phyloP scores from a whole-genome alignment of 306 rosid genomes.

The Ammopiptanthus mongolicus region DNA sequence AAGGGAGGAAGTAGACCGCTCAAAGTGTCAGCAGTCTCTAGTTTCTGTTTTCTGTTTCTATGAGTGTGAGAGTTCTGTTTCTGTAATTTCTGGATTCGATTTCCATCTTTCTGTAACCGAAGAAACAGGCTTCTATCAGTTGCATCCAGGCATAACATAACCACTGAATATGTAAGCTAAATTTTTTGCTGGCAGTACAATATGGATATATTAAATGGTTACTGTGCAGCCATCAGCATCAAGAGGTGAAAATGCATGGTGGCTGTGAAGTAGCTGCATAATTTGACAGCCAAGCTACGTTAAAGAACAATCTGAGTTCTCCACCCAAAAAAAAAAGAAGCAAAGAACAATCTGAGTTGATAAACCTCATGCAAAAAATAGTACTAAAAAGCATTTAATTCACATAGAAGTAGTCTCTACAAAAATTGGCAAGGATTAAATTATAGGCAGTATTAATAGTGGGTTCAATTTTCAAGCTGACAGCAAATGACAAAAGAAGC shows the following conservation, averaged over 20 bases:
- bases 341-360: background rate
- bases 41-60: too few species aligned
- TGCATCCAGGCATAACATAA: background rate
- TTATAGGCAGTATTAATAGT: background rate
- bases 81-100: background rate
- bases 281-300: background rate
- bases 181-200: background rate
- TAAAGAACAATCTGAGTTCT: background rate
- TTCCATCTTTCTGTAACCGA: background rate
- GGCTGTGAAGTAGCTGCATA: background rate
- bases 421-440: background rate
- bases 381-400: conserved; percentile 3
- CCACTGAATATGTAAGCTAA: background rate
- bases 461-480: conserved; percentile 16
- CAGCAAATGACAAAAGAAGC: background rate
- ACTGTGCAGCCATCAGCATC: conserved; percentile 3
- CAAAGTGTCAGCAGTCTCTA: too few species aligned
- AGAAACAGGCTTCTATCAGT: background rate
- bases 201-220: background rate
- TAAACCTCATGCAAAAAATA: background rate
- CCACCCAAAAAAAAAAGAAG: background rate
- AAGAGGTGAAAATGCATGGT: conserved; percentile 10
- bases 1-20: too few species aligned
- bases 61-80: background rate
- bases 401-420: background rate